Evolutionary conservation across 805 yeast species (phyloP), one percentile per base, ranked within the genome.

Genomic region (Blastobotrys peoriensis): DNA sequence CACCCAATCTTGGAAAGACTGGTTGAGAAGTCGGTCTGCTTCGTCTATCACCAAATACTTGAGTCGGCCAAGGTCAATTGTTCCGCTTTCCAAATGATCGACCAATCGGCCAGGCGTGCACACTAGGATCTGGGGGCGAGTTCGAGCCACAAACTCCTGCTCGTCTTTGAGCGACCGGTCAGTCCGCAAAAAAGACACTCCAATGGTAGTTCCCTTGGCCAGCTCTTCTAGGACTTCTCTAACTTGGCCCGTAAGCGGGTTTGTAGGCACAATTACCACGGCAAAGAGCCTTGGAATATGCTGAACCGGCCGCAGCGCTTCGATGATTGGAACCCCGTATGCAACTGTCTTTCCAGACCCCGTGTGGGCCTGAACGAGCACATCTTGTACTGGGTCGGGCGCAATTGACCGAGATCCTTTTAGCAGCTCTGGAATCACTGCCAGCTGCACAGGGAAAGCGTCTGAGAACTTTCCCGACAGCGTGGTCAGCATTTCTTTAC

Each of bases 281-380:
- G 93, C 89, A 41, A 96, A 66, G 3, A 86, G 62, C 42, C 79
- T 69, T 1, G 94, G 89, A 2, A 87, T 87, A 1, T 74, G 67
- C 46, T 96, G 73, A 10, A 15, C 17, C 5, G 66, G 63, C 13
- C 71, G 66, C 42, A 91, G 68, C 2, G 78, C 66, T 49, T 89
- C 88, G 2, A 93, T 71, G 5, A 93, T 74, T 1, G 98, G 98
- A 2, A 91, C 72, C 41, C 79, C 72, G 58, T 91, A 91, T 2
- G 96, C 94, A 44, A 93, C 68, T 0, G 98, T 91, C 60, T 91
- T 91, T 57, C 98, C 98, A 0, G 95, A 84, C 36, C 98, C 98
- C 0, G 98, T 91, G 8, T 94, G 78, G 1, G 98, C 95, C 63
- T 91, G 89, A 4, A 91, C 95, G 37, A 91, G 68, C 16, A 88